phyloP scores from a whole-genome alignment of 1,139 yeast genomes.

The Hansenula lynferdii region DNA sequence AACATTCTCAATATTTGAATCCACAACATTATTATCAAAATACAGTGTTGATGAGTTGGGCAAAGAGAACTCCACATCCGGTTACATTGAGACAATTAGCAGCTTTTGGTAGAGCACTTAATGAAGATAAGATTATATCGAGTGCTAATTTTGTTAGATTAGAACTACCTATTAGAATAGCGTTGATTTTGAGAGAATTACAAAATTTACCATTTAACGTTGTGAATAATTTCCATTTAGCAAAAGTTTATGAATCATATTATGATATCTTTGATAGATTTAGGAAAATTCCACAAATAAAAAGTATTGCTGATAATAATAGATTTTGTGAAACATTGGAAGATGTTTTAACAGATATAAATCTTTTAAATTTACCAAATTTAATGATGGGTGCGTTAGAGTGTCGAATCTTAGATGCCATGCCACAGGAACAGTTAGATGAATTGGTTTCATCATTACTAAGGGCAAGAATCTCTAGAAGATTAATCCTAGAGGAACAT shows the following conservation, averaged over 20 bases:
- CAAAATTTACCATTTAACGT: slow-evolving; percentile 82
- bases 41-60: slow-evolving; percentile 62
- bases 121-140: slow-evolving; percentile 70
- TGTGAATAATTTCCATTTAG: slow-evolving; percentile 78
- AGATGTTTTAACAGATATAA: slow-evolving; percentile 64
- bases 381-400: slow-evolving; percentile 92
- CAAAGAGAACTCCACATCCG: slow-evolving; percentile 71
- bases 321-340: slow-evolving; percentile 61
- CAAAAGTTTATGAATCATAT: slow-evolving; percentile 84
- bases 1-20: slow-evolving; percentile 25
- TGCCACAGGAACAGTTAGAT: slow-evolving; percentile 64
- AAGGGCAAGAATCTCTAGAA: slow-evolving; percentile 80
- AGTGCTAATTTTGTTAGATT: slow-evolving; percentile 86
- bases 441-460: slow-evolving; percentile 69
- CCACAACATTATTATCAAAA: slow-evolving; percentile 84
- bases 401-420: slow-evolving; percentile 57
- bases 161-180: slow-evolving; percentile 80
- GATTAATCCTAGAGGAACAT: slow-evolving; percentile 91
- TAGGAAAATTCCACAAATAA: slow-evolving; percentile 64
- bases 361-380: slow-evolving; percentile 77
- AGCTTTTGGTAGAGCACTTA: slow-evolving; percentile 73
- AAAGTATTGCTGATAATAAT: slow-evolving; percentile 67
- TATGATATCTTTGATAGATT: slow-evolving; percentile 83
- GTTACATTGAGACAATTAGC: slow-evolving; percentile 85
- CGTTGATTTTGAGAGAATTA: slow-evolving; percentile 72